Evolutionary conservation across 2,329 filamentous ascomycete genomes (phyloP), one percentile per base, ranked within the genome.

Genomic region (Trichoderma sp.): DNA sequence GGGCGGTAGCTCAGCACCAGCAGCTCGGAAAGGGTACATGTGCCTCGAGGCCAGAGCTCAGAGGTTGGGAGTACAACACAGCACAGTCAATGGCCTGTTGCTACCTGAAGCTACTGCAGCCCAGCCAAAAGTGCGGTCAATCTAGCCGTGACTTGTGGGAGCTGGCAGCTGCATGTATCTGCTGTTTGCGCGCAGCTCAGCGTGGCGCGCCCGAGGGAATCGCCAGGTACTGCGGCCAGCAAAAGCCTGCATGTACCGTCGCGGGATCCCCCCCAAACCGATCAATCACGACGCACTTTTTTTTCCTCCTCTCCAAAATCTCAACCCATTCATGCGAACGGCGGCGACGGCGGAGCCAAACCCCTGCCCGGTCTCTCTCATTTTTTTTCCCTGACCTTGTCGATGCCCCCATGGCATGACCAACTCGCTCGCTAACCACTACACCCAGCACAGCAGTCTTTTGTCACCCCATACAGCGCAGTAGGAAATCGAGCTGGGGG

Each of bases 301-400:
- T 35, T 21, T 14, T 29, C 27, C 27, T 57, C 29, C 55, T 57
- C 55, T 29, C 62, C 62, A 57, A 19, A 57, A 31, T 33, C 33
- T 33, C 27, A 27, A 56, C 63, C 63, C 66, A 62, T 68, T 68
- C 58, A 68, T 68, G 66, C 66, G 66, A 68, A 68, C 65, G 66
- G 66, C 66, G 66, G 66, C 66, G 66, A 58, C 66, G 66, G 59
- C 66, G 65, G 65, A 68, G 65, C 66, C 21, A 35, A 19, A 68
- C 37, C 66, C 66, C 66, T 68, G 65, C 63, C 37, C 58, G 63
- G 53, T 52, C 53, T 19, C 52, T 43, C 40, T 43, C 40, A 43
- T n/a, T 43, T 43, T 49, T 35, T n/a, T 27, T 16, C 59, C 58
- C 29, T 52, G 40, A 31, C 64, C 55, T 52, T 59, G 64, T 67